Conservation (phyloP, 179 eudicot species). For the Sideroxylon spinosum region DNA sequence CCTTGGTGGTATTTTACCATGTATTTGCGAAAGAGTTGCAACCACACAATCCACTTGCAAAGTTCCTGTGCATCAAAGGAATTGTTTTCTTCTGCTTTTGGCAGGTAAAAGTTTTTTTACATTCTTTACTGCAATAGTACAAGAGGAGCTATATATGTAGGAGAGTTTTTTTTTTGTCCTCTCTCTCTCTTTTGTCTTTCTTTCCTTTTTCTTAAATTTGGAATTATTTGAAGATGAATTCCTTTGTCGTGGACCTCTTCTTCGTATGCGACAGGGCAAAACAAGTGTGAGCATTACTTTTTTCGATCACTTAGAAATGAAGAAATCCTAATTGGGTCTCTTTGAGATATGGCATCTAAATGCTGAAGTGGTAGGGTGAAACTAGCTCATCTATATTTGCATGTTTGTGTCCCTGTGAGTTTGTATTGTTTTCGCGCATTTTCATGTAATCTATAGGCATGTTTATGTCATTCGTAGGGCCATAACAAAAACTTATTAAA, state of each 20-base stretch:
- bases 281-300: background rate
- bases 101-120: conserved; percentile 56
- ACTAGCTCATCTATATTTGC: no score
- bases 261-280: background rate
- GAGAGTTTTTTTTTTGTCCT: background rate
- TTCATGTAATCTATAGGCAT: no score
- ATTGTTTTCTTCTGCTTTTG: conserved; percentile 92
- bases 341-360: no score
- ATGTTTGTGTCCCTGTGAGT: background rate
- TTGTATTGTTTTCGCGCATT: no score
- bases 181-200: no score
- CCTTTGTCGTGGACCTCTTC: background rate
- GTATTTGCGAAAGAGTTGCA: conserved; percentile 82
- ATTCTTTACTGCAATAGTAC: background rate
- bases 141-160: conserved; percentile 2
- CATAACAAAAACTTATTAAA: background rate
- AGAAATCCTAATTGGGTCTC: background rate
- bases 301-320: conserved; percentile 1
- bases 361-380: background rate
- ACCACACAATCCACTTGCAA: conserved; percentile 87
- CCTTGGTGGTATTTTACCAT: conserved; percentile 74
- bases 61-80: conserved; percentile 83
- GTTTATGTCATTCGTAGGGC: no score
- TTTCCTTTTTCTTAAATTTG: no score
- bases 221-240: background rate